Evolutionary conservation across 768 basidiomycete genomes (phyloP).

Genomic region (Phlebiopsis flavidoalba): DNA sequence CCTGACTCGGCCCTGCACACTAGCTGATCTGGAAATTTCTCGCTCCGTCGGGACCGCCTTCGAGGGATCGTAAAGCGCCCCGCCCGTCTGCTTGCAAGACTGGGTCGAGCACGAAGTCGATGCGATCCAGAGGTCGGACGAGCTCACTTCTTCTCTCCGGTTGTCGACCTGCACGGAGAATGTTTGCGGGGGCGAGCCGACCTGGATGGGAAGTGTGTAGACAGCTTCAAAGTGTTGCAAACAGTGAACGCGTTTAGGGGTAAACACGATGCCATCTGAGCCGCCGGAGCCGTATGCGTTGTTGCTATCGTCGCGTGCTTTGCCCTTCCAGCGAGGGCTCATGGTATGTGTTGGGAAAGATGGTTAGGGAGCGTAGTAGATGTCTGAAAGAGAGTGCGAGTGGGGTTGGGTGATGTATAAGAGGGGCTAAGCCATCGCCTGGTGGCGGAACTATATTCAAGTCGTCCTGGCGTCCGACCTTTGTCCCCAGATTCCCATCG

Average conservation of each 20-base stretch:
- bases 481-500: not conserved
- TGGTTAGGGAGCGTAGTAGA: not conserved
- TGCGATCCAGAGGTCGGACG: slow-evolving; percentile 79
- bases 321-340: slow-evolving; percentile 12
- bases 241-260: slow-evolving; percentile 30
- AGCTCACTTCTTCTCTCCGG: too few species aligned
- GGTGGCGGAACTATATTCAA: not conserved
- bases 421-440: not conserved
- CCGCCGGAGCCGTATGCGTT: slow-evolving; percentile 39
- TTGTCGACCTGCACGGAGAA: slow-evolving; percentile 73
- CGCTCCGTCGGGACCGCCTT: slow-evolving; percentile 37
- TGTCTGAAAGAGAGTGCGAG: not conserved
- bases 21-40: slow-evolving; percentile 50
- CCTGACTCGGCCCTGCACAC: slow-evolving; percentile 49
- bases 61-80: slow-evolving; percentile 53
- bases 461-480: not conserved
- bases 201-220: slow-evolving; percentile 56
- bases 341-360: not conserved
- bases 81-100: slow-evolving; percentile 40
- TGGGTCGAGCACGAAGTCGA: slow-evolving; percentile 58
- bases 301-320: slow-evolving; percentile 14
- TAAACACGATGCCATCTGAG: slow-evolving; percentile 51
- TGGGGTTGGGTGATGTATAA: not conserved
- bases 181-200: slow-evolving; percentile 46
- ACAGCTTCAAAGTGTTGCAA: slow-evolving; percentile 41